Conservation (phyloP, 1,139 yeast species). For the Yamadazyma sp. region DNA sequence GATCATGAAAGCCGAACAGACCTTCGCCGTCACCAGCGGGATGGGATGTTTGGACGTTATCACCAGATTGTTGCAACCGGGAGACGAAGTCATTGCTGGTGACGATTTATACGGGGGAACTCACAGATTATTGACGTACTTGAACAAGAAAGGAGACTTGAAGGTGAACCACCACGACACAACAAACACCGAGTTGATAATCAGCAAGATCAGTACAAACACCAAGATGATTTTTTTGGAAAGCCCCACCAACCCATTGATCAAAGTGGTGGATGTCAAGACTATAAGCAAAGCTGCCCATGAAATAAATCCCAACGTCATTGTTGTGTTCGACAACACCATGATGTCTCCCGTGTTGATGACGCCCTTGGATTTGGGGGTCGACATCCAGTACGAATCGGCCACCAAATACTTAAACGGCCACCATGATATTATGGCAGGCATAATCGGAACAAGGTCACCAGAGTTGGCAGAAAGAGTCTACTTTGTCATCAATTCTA, state of each 20-base stretch:
- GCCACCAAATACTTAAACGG: conserved; percentile 92
- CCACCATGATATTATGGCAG: conserved; percentile 96
- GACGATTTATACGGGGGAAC: conserved; percentile 94
- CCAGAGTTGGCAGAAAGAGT: conserved; percentile 64
- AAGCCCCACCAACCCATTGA: conserved; percentile 89
- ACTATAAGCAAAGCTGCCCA: conserved; percentile 68
- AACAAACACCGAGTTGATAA: conserved; percentile 62
- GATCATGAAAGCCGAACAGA: conserved; percentile 71
- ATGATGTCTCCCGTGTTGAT: conserved; percentile 91
- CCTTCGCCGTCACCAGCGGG: conserved; percentile 84
- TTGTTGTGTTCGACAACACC: conserved; percentile 89
- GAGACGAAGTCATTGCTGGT: conserved; percentile 88
- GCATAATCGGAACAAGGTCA: conserved; percentile 73
- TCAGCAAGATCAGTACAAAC: conserved; percentile 47
- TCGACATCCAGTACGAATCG: conserved; percentile 87
- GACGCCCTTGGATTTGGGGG: conserved; percentile 83
- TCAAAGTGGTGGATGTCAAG: conserved; percentile 80
- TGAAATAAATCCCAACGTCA: conserved; percentile 59
- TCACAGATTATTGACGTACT: conserved; percentile 75
- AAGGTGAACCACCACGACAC: conserved; percentile 80
- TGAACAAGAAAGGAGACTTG: conserved; percentile 66
- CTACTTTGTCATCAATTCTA: conserved; percentile 79
- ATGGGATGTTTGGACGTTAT: conserved; percentile 92
- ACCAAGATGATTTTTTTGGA: conserved; percentile 81
- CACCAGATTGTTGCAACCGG: conserved; percentile 67